phyloP scores from a whole-genome alignment of 140 eudicot species.

The Bidens hawaiensis region DNA sequence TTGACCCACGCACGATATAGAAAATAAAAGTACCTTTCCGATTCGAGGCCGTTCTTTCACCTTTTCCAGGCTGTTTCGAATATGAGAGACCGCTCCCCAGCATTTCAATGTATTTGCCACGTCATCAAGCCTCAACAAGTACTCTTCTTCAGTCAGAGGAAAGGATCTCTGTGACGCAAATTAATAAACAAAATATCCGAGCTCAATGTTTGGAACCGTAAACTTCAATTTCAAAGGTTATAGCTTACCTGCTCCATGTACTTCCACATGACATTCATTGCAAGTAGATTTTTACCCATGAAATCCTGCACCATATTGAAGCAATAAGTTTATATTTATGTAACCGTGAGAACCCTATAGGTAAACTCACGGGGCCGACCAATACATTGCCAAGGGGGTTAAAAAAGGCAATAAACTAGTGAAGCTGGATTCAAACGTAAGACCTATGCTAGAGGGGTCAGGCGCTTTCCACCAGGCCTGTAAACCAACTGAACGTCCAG shows the following conservation, averaged over 20 bases:
- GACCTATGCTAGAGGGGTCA: background rate
- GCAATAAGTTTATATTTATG: background rate
- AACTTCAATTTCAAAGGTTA: background rate
- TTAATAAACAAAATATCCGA: background rate
- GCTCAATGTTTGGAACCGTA: background rate
- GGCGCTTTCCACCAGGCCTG: background rate
- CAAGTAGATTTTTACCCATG: slow-evolving; percentile 98
- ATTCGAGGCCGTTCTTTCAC: slow-evolving; percentile 92
- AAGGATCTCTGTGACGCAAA: slow-evolving; percentile 71
- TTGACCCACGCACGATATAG: background rate
- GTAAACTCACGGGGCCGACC: background rate
- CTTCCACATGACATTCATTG: slow-evolving; percentile 99
- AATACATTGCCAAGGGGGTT: background rate
- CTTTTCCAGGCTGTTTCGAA: slow-evolving; percentile 73
- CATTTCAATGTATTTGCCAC: slow-evolving; percentile 92
- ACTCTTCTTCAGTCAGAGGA: slow-evolving; percentile 96
- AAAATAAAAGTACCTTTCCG: slow-evolving; percentile 60
- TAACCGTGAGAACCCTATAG: no score
- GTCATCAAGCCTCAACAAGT: slow-evolving; percentile 92
- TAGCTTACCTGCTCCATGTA: slow-evolving; percentile 84
- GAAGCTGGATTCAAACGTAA: background rate
- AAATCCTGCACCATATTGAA: slow-evolving; percentile 60
- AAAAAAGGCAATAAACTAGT: background rate
- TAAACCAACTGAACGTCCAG: no score
- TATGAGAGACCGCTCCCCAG: slow-evolving; percentile 99